phyloP scores from a whole-genome alignment of 192 early-diverging fungal genomes.

The Coemansia asiatica region DNA sequence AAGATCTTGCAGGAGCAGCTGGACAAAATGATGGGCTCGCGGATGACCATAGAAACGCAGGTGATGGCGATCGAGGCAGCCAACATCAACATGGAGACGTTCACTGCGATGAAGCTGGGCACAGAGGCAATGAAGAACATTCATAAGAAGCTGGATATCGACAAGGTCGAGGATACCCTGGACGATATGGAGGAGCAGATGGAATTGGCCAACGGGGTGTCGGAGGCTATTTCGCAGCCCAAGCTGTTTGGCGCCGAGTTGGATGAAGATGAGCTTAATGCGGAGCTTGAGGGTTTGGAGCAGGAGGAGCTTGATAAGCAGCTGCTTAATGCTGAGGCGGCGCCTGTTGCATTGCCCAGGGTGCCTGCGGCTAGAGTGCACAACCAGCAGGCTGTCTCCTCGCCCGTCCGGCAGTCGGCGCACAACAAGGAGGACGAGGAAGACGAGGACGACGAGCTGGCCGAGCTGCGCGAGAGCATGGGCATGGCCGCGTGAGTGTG shows the following conservation, averaged over 20 bases:
- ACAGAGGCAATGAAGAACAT: constrained; percentile 92
- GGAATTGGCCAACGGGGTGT: constrained; percentile 93
- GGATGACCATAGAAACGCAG: constrained; percentile 92
- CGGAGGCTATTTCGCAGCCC: constrained; percentile 88
- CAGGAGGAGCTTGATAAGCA: constrained; percentile 88
- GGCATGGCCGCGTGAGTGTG: constrained; percentile 33
- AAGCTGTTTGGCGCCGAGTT: constrained; percentile 83
- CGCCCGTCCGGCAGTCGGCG: neutral
- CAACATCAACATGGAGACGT: constrained; percentile 92
- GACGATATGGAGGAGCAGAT: constrained; percentile 98
- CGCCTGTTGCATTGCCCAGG: constrained; percentile 64
- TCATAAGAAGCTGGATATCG: constrained; percentile 79
- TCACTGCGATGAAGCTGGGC: constrained; percentile 92
- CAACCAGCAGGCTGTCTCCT: neutral
- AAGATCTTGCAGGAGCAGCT: constrained; percentile 81
- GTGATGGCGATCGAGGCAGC: constrained; percentile 94
- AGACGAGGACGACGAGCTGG: constrained; percentile 49
- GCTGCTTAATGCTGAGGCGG: constrained; percentile 71
- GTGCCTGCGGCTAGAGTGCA: constrained; percentile 32
- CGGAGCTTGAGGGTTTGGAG: constrained; percentile 89
- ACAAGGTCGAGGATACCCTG: constrained; percentile 95
- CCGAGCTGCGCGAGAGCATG: constrained; percentile 49
- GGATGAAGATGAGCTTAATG: constrained; percentile 90
- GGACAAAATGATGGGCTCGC: constrained; percentile 82
- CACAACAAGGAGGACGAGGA: constrained; percentile 9